phyloP scores from a whole-genome alignment of 1,284 basidiomycete species.

The Puccinia novopanici region DNA sequence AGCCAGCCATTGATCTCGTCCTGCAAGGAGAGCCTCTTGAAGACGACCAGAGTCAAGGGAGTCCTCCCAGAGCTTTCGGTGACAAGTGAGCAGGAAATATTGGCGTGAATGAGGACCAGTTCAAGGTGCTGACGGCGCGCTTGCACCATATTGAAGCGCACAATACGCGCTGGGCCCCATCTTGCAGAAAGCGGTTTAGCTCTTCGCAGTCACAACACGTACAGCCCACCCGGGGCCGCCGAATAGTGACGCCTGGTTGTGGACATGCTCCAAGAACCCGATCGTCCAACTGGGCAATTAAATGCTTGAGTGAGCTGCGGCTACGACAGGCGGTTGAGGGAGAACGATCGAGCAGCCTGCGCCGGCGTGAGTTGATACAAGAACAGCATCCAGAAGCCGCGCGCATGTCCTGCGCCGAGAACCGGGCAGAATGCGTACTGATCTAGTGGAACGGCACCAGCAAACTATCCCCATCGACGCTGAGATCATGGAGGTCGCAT shows the following conservation, averaged over 20 bases:
- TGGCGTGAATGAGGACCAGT: background rate
- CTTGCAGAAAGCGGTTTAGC: background rate
- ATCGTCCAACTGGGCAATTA: background rate
- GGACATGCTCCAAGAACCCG: background rate
- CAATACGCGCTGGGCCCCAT: background rate
- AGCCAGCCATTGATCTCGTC: background rate
- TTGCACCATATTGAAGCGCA: background rate
- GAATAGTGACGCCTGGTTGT: background rate
- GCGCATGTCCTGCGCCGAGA: background rate
- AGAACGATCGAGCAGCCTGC: background rate
- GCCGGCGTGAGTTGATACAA: background rate
- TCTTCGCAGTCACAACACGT: background rate
- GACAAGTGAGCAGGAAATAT: background rate
- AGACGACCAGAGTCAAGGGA: background rate
- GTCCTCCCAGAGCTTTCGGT: background rate
- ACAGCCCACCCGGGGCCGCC: background rate
- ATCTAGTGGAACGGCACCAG: background rate
- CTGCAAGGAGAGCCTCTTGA: background rate
- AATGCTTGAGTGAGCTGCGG: background rate
- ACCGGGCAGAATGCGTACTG: background rate
- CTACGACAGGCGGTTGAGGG: background rate
- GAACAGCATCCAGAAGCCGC: background rate
- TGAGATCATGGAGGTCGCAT: background rate
- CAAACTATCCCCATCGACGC: background rate
- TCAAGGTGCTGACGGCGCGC: background rate